Evolutionary conservation across 2,329 filamentous ascomycete species (phyloP).

Genomic region (Aureobasidium sp.): DNA sequence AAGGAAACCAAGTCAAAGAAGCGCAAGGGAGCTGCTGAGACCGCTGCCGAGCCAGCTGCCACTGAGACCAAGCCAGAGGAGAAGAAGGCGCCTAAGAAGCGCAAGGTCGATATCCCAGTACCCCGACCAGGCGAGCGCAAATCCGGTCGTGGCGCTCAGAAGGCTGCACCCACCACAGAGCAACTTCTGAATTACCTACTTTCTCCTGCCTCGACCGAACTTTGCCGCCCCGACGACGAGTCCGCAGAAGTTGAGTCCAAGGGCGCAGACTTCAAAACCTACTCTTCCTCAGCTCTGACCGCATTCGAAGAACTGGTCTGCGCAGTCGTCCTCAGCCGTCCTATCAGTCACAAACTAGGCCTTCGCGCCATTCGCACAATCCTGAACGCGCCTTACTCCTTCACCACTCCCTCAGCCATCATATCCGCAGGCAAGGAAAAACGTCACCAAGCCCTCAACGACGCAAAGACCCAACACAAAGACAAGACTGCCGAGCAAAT

Average conservation of each 20-base stretch:
- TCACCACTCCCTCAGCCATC: conserved; percentile 30
- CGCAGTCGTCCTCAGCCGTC: conserved; percentile 38
- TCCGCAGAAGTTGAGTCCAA: conserved; percentile 23
- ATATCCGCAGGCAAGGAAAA: conserved; percentile 33
- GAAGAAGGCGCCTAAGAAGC: conserved; percentile 22
- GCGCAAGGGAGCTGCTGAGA: conserved; percentile 10
- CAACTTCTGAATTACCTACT: conserved; percentile 32
- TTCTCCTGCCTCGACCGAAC: conserved; percentile 24
- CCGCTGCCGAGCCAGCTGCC: not conserved
- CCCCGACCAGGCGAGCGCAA: conserved; percentile 25
- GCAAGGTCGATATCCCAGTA: conserved; percentile 17
- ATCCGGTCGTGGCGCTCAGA: conserved; percentile 24
- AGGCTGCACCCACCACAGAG: conserved; percentile 20
- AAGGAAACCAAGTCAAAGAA: not conserved
- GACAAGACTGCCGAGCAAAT: conserved; percentile 41
- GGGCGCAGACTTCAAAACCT: conserved; percentile 26
- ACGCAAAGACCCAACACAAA: conserved; percentile 40
- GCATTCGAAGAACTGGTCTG: conserved; percentile 41
- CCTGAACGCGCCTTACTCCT: conserved; percentile 38
- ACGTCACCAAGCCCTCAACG: conserved; percentile 33
- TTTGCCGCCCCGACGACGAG: conserved; percentile 31
- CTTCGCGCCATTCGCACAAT: conserved; percentile 39
- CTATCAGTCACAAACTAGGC: conserved; percentile 39
- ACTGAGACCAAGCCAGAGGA: not conserved
- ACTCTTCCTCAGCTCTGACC: conserved; percentile 28